Evolutionary conservation across 768 basidiomycete genomes (phyloP).

Genomic region (Leccinum boreale): DNA sequence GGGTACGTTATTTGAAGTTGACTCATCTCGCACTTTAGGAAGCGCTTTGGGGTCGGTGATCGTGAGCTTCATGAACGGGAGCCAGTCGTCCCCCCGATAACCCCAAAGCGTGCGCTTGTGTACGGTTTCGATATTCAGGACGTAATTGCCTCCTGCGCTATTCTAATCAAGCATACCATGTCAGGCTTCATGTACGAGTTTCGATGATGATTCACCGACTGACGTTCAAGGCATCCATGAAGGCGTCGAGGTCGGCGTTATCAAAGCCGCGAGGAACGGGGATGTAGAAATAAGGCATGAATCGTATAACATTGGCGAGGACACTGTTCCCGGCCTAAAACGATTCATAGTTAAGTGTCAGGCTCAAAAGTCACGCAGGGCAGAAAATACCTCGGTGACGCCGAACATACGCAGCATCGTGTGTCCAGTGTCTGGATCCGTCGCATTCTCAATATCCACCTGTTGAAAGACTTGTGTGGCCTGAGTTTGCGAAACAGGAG

Average conservation of each 20-base stretch:
- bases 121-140: constrained; percentile 56
- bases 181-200: not conserved
- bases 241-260: constrained; percentile 59
- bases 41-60: constrained; percentile 68
- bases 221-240: constrained; percentile 75
- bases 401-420: constrained; percentile 77
- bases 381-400: constrained; percentile 68
- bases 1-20: not conserved
- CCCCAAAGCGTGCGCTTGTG: constrained; percentile 80
- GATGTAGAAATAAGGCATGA: constrained; percentile 92
- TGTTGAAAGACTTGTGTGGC: constrained; percentile 80
- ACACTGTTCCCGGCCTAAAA: constrained; percentile 83
- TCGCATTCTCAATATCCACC: constrained; percentile 82
- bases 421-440: constrained; percentile 38
- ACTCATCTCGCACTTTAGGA: constrained; percentile 92
- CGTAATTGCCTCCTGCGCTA: constrained; percentile 33
- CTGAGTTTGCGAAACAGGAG: not conserved
- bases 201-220: constrained; percentile 23
- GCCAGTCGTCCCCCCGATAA: constrained; percentile 76
- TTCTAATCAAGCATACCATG: constrained; percentile 12
- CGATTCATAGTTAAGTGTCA: not conserved
- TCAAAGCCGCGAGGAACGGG: constrained; percentile 82
- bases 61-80: constrained; percentile 84
- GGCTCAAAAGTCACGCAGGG: not conserved
- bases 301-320: constrained; percentile 75